Evolutionary conservation across 768 basidiomycete genomes (phyloP).

Genomic region (Gloeostereum incarnatum): DNA sequence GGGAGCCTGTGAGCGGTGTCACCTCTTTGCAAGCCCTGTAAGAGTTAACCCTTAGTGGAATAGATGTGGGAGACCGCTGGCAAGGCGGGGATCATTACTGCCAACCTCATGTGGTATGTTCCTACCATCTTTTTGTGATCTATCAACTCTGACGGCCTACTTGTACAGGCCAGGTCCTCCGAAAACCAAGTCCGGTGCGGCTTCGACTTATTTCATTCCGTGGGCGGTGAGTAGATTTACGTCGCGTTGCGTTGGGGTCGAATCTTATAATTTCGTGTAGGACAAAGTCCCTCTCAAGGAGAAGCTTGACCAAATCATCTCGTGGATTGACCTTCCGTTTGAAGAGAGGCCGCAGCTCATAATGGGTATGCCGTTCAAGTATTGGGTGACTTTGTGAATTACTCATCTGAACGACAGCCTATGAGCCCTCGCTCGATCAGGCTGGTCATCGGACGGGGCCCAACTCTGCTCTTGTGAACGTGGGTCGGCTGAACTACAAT

Average conservation of each 20-base stretch:
- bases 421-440: slow-evolving; percentile 83
- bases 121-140: too few species aligned
- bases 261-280: slow-evolving; percentile 16
- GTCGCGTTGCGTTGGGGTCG: slow-evolving; percentile 3
- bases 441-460: slow-evolving; percentile 72
- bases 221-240: slow-evolving; percentile 44
- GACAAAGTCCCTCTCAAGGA: slow-evolving; percentile 53
- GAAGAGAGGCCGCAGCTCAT: slow-evolving; percentile 70
- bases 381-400: not conserved
- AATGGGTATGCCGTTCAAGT: slow-evolving; percentile 36
- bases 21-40: not conserved
- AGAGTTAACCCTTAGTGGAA: not conserved
- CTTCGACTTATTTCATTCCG: slow-evolving; percentile 70
- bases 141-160: not conserved
- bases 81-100: slow-evolving; percentile 63
- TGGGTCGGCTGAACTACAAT: slow-evolving; percentile 20
- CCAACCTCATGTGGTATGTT: slow-evolving; percentile 87
- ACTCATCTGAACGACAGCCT: slow-evolving; percentile 32
- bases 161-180: slow-evolving; percentile 73
- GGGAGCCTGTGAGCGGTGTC: slow-evolving; percentile 63
- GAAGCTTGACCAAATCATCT: slow-evolving; percentile 70
- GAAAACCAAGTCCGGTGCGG: slow-evolving; percentile 49
- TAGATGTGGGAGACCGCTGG: slow-evolving; percentile 90
- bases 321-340: slow-evolving; percentile 73
- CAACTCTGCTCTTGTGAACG: slow-evolving; percentile 60